Evolutionary conservation across 345 rosid species (phyloP).

Genomic region (Eucalyptus sp.): DNA sequence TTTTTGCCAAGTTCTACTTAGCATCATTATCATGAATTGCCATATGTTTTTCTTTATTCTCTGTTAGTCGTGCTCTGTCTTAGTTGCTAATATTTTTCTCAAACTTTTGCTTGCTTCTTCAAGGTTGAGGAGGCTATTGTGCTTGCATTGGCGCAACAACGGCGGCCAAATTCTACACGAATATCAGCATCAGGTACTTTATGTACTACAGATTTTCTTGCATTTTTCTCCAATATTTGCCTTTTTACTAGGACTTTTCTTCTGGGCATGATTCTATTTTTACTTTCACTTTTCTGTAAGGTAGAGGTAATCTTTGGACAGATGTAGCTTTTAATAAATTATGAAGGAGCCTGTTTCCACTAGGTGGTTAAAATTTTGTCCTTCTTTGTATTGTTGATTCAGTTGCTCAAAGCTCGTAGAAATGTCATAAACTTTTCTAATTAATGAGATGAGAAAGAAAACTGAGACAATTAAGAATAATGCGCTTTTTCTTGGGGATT

Average conservation of each 20-base stretch:
- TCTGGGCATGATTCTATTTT: neutral
- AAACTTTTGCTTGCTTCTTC: constrained; percentile 6
- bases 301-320: neutral
- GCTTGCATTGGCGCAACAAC: constrained; percentile 61
- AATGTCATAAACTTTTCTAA: neutral
- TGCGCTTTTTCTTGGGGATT: neutral
- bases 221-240: neutral
- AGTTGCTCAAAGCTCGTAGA: neutral
- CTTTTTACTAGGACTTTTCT: neutral
- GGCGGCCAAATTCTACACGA: constrained; percentile 63
- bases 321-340: neutral
- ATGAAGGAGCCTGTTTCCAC: neutral
- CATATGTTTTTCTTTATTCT: neutral
- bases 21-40: neutral
- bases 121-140: constrained; percentile 92
- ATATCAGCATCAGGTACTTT: constrained; percentile 52
- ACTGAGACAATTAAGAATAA: neutral
- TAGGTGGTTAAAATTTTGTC: neutral
- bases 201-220: neutral
- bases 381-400: neutral
- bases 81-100: neutral
- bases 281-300: neutral
- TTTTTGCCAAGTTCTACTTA: neutral
- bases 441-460: neutral
- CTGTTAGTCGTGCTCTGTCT: neutral